Base-by-base conservation (phyloP, 2,329 filamentous ascomycete genomes). In the Penicillium sp. region DNA sequence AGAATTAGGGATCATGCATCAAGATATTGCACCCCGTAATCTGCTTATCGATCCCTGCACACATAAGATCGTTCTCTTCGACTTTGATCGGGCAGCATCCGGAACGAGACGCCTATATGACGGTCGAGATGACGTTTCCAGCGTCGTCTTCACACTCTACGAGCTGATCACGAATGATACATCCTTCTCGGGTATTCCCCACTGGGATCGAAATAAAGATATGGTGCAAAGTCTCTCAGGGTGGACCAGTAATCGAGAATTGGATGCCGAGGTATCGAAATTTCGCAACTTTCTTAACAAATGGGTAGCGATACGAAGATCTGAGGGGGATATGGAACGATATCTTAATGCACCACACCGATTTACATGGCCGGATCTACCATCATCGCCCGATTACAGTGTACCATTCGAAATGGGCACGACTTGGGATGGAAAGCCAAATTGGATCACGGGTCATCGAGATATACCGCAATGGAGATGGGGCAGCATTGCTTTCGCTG, bases 11-110 rank as follows among this genome's bases (percentile, higher is more conserved):
- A 65, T 71, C 40, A 69, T 67, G 53, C 62, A 72, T 61, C 66
- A 71, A 61, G 65, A 71, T 43, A 65, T 71, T 51, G 63, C 65
- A 44, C 66, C 64, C 10, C 61, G 63, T 10, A 71, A 70, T 57
- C 59, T 70, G 2, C 57, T 71, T 30, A 53, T 70, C 50, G 64
- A 70, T 53, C 53, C 59, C 23, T 11, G 46, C 10, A 61, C 59
- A 41, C 3, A 60, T 2, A 59, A 59, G 14, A 60, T 69, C 7
- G 40, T 62, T 49, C 62, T 67, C 18, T 67, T 67, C 29, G 61
- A 67, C 42, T 67, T 67, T 26, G 50, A 67, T 47, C 46, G 59
- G 43, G 63, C 59, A 29, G 55, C 58, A 55, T 39, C 23, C 16
- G 61, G 62, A 16, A 44, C 62, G 19, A 57, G 58, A 27, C 43